Evolutionary conservation across 208 protist species (phyloP).

Genomic region (Trypanosoma scelopori): DNA sequence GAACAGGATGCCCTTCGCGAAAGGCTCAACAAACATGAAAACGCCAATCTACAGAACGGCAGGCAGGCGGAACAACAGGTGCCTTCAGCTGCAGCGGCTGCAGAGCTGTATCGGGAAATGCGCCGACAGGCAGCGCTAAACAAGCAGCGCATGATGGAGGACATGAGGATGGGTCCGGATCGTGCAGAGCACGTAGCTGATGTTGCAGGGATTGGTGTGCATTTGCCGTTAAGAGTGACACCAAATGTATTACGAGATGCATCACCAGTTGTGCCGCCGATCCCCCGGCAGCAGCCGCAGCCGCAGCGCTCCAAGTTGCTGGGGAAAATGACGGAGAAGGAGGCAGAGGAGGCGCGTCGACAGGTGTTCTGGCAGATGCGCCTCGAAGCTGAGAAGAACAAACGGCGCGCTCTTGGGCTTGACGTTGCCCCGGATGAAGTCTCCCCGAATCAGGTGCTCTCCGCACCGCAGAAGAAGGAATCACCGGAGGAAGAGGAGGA

Average conservation of each 20-base stretch:
- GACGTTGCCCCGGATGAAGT: slow-evolving; percentile 15
- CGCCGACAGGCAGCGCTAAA: slow-evolving; percentile 75
- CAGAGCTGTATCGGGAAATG: slow-evolving; percentile 77
- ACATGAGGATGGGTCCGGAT: slow-evolving; percentile 18
- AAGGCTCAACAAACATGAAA: slow-evolving; percentile 18
- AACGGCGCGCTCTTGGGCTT: slow-evolving; percentile 56
- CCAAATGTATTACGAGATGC: too few relatives aligned
- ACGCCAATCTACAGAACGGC: slow-evolving; percentile 21
- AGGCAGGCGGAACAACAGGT: slow-evolving; percentile 7
- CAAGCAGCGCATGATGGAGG: slow-evolving; percentile 62
- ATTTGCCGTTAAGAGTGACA: too few relatives aligned
- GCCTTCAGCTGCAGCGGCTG: slow-evolving; percentile 19
- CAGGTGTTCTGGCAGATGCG: slow-evolving; percentile 91
- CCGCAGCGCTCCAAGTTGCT: slow-evolving; percentile 39
- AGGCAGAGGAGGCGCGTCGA: slow-evolving; percentile 64
- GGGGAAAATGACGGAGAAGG: slow-evolving; percentile 48
- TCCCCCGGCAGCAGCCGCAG: slow-evolving; percentile 4
- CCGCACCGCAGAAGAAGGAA: not conserved
- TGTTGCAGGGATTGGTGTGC: too few relatives aligned
- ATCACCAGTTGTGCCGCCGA: too few relatives aligned
- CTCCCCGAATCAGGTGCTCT: not conserved
- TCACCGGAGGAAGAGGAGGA: not conserved
- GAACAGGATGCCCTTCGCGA: slow-evolving; percentile 19
- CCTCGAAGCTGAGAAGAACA: slow-evolving; percentile 81
- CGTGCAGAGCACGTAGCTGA: slow-evolving; percentile 4